A percentile compares a stretch with the other conserved stretches of the same genome.
These are phyloP conservation scores for Colletotrichum destructivum DNA, from an alignment of 2,329 filamentous ascomycete genomes.

Conservation along the genomic window DNA sequence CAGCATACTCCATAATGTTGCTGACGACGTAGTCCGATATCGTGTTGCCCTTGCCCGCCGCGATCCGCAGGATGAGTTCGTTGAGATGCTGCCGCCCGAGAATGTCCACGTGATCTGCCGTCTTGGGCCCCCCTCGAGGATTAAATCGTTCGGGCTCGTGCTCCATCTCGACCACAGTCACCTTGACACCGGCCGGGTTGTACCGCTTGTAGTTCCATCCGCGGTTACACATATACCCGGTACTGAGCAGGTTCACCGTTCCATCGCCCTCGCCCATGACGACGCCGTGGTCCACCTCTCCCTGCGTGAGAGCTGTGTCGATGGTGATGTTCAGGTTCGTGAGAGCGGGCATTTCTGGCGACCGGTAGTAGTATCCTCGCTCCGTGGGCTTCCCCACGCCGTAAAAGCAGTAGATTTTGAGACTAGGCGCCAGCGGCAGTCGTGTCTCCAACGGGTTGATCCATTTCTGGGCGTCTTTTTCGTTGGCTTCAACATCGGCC, in stretches of 20 bases:
- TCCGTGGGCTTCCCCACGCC: conserved; percentile 95
- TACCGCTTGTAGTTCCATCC: conserved; percentile 96
- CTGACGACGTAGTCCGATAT: conserved; percentile 86
- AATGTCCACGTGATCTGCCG: conserved; percentile 96
- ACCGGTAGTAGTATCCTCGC: conserved; percentile 90
- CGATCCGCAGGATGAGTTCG: conserved; percentile 89
- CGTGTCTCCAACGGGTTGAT: conserved; percentile 94
- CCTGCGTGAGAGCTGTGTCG: conserved; percentile 74
- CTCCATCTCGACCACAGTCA: conserved; percentile 95
- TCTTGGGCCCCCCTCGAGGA: conserved; percentile 79
- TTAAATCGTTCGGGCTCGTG: conserved; percentile 96
- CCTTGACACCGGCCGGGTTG: conserved; percentile 85
- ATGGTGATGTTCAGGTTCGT: conserved; percentile 82
- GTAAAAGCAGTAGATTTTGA: conserved; percentile 99
- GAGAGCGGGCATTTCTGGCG: conserved; percentile 74
- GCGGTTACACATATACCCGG: conserved; percentile 96
- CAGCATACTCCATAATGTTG: conserved; percentile 86
- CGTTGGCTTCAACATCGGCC: conserved; percentile 86
- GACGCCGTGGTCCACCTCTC: conserved; percentile 86
- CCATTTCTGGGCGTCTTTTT: conserved; percentile 86
- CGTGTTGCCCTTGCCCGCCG: conserved; percentile 84
- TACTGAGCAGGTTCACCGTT: conserved; percentile 92
- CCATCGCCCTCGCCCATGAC: conserved; percentile 96
- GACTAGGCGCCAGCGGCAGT: conserved; percentile 85
- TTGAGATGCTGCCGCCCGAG: conserved; percentile 90